phyloP scores from a whole-genome alignment of 176 grass and related monocot species.

The Zea mays region Zm-B73-REFERENCE-NAM-5.0 NC_050098.1:211548001-211548500 shows the following conservation, averaged over 20 bases:
- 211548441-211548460: not conserved
- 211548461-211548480: conserved; percentile 5
- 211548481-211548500: conserved; percentile 2
- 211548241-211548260: conserved; percentile 97
- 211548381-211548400: not conserved
- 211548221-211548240: conserved; percentile 91
- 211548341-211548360: not conserved
- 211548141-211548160: not conserved
- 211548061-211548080: conserved; percentile 78
- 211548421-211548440: not conserved
- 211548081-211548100: conserved; percentile 61
- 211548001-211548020: conserved; percentile 99
- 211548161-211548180: conserved; percentile 24
- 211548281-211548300: conserved; percentile 23
- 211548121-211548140: conserved; percentile 18
- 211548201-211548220: conserved; percentile 82
- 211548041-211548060: conserved; percentile 79
- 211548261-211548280: conserved; percentile 65
- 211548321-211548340: conserved; percentile 5
- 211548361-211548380: not conserved
- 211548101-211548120: conserved; percentile 30
- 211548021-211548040: conserved; percentile 81
- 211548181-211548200: conserved; percentile 72
- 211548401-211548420: not conserved
- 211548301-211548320: conserved; percentile 8